phyloP scores from a whole-genome alignment of 306 rosid genomes.

The Cicer cuneatum region DNA sequence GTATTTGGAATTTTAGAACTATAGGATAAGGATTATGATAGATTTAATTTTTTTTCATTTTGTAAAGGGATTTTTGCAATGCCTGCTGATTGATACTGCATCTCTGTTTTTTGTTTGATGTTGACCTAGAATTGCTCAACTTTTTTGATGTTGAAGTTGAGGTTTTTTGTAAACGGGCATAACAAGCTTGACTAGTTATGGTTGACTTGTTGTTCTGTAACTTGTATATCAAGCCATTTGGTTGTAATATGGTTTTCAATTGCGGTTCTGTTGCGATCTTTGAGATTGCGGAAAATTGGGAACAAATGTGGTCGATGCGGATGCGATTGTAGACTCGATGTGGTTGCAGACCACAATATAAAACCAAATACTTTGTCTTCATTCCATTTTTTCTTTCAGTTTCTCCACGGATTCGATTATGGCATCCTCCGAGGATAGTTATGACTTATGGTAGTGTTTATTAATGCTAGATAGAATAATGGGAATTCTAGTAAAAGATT shows the following conservation, averaged over 20 bases:
- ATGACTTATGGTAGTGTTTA: neutral
- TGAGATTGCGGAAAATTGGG: neutral
- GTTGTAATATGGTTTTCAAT: neutral
- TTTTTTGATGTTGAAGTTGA: slow-evolving; percentile 26
- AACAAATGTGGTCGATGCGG: neutral
- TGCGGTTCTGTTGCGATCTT: neutral
- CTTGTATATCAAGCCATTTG: slow-evolving; percentile 33
- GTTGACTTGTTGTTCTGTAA: slow-evolving; percentile 32
- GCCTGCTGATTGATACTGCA: slow-evolving; percentile 41
- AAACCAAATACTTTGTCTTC: neutral
- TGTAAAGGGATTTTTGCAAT: slow-evolving; percentile 29
- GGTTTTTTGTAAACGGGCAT: slow-evolving; percentile 28
- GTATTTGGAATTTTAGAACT: slow-evolving; percentile 19
- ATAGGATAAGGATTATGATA: slow-evolving; percentile 27
- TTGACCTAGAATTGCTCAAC: slow-evolving; percentile 32
- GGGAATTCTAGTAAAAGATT: slow-evolving; percentile 29
- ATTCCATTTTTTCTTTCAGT: neutral
- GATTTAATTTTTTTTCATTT: slow-evolving; percentile 4
- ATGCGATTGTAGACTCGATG: neutral
- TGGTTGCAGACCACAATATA: neutral
- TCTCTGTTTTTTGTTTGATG: slow-evolving; percentile 20
- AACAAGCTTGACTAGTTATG: slow-evolving; percentile 15
- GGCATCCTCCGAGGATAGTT: slow-evolving; percentile 2
- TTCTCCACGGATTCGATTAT: neutral
- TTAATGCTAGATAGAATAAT: slow-evolving; percentile 23